phyloP scores from a whole-genome alignment of 352 stramenopile species.

The Aphanomyces euteiches region DNA sequence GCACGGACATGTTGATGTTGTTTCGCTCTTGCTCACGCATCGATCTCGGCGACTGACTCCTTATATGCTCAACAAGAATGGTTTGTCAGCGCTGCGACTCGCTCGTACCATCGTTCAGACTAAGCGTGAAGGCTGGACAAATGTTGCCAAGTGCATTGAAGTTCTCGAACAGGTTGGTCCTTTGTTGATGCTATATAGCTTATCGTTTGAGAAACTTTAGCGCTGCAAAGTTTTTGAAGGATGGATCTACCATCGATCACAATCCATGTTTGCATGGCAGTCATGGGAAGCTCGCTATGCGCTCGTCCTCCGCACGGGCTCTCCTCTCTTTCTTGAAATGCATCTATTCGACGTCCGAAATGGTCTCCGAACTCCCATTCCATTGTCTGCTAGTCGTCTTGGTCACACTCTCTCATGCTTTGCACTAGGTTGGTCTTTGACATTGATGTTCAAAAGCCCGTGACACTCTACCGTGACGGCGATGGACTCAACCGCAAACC shows the following conservation, averaged over 20 bases:
- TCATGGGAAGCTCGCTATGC: slow-evolving; percentile 20
- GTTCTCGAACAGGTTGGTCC: slow-evolving; percentile 20
- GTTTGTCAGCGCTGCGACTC: neutral
- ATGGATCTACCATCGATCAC: slow-evolving; percentile 13
- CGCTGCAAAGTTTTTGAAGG: slow-evolving; percentile 26
- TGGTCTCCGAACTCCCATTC: slow-evolving; percentile 11
- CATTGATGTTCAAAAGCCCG: slow-evolving; percentile 11
- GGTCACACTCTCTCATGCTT: slow-evolving; percentile 6
- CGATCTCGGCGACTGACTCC: neutral
- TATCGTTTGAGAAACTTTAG: neutral
- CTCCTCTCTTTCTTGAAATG: slow-evolving; percentile 3
- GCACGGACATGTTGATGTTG: slow-evolving; percentile 1
- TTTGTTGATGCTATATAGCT: too few species aligned
- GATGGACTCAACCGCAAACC: slow-evolving; percentile 14
- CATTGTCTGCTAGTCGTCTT: neutral
- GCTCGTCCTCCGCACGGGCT: slow-evolving; percentile 13
- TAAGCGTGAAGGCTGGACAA: neutral
- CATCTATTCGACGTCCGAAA: slow-evolving; percentile 18
- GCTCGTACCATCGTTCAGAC: neutral
- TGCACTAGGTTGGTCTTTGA: slow-evolving; percentile 21
- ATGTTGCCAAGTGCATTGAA: slow-evolving; percentile 14
- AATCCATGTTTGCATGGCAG: slow-evolving; percentile 18
- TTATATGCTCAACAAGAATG: slow-evolving; percentile 3
- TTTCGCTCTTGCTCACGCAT: neutral
- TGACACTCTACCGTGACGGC: slow-evolving; percentile 13